phyloP scores from a whole-genome alignment of 768 basidiomycete genomes.

The Tricholoma sp. region DNA sequence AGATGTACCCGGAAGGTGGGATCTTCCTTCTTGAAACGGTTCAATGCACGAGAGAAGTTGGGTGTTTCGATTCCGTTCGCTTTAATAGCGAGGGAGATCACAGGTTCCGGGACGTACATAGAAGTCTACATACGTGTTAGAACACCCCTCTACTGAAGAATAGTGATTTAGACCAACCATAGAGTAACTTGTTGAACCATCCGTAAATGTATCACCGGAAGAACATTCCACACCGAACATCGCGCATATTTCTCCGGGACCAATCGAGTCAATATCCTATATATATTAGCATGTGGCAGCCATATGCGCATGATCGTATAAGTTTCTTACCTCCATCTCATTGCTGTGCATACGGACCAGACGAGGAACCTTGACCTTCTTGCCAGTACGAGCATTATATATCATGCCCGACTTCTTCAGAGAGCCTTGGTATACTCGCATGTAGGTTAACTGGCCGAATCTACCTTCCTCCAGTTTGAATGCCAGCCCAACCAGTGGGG shows the following conservation, averaged over 20 bases:
- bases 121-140: slow-evolving; percentile 60
- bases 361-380: slow-evolving; percentile 94
- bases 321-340: slow-evolving; percentile 85
- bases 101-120: slow-evolving; percentile 98
- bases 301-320: neutral
- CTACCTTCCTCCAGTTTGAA: slow-evolving; percentile 99
- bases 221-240: slow-evolving; percentile 99
- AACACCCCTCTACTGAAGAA: neutral
- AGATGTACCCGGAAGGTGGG: slow-evolving; percentile 98
- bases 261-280: slow-evolving; percentile 88
- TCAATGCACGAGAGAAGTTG: slow-evolving; percentile 94
- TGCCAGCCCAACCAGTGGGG: slow-evolving; percentile 88
- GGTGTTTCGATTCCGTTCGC: slow-evolving; percentile 90
- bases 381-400: slow-evolving; percentile 90
- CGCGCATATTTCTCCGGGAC: slow-evolving; percentile 98
- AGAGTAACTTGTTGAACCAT: slow-evolving; percentile 81
- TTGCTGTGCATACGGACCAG: slow-evolving; percentile 98
- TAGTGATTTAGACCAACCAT: slow-evolving; percentile 58
- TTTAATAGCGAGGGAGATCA: slow-evolving; percentile 93
- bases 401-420: slow-evolving; percentile 83
- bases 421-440: slow-evolving; percentile 95
- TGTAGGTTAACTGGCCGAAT: slow-evolving; percentile 96
- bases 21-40: slow-evolving; percentile 98
- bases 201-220: slow-evolving; percentile 96
- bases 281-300: neutral